These are phyloP conservation scores for Maudiozyma pseudohumilis DNA, from an alignment of 805 yeast genomes.

Conservation along the genomic window DNA sequence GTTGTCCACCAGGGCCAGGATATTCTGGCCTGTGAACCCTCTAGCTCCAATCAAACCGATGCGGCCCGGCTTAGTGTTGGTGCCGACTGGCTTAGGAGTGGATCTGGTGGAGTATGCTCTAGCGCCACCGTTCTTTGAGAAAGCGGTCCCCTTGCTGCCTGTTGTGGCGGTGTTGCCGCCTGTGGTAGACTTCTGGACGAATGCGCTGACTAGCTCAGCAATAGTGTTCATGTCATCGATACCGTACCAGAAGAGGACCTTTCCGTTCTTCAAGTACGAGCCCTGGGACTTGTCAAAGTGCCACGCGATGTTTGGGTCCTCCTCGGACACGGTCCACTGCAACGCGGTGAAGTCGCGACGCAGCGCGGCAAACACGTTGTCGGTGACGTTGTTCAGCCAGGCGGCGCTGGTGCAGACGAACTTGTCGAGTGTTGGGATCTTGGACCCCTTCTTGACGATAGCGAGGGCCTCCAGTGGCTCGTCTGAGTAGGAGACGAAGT, in stretches of 20 bases:
- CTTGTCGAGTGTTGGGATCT: conserved; percentile 62
- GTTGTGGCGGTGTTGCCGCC: conserved; percentile 17
- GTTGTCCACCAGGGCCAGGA: conserved; percentile 72
- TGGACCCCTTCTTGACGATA: conserved; percentile 50
- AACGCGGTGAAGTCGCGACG: conserved; percentile 61
- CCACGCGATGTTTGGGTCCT: conserved; percentile 86
- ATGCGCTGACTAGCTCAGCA: conserved; percentile 51
- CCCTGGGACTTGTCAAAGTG: conserved; percentile 90
- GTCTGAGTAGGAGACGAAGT: conserved; percentile 80
- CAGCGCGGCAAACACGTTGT: conserved; percentile 79
- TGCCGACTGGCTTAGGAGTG: conserved; percentile 57
- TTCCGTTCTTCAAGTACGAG: conserved; percentile 80
- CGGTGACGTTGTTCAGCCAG: conserved; percentile 96
- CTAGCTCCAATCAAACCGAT: conserved; percentile 97
- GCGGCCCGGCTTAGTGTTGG: conserved; percentile 51
- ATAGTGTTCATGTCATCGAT: conserved; percentile 52
- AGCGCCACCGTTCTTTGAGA: conserved; percentile 38
- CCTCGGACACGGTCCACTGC: conserved; percentile 86
- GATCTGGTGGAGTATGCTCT: conserved; percentile 43
- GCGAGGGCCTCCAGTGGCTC: conserved; percentile 94
- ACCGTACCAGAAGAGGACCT: conserved; percentile 93
- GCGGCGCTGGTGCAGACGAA: conserved; percentile 82
- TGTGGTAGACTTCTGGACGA: conserved; percentile 29
- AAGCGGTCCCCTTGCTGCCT: conserved; percentile 35
- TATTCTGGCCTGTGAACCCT: conserved; percentile 93